Conservation (phyloP, 1,284 basidiomycete species). For the Cryptococcus deneoformans region DNA sequence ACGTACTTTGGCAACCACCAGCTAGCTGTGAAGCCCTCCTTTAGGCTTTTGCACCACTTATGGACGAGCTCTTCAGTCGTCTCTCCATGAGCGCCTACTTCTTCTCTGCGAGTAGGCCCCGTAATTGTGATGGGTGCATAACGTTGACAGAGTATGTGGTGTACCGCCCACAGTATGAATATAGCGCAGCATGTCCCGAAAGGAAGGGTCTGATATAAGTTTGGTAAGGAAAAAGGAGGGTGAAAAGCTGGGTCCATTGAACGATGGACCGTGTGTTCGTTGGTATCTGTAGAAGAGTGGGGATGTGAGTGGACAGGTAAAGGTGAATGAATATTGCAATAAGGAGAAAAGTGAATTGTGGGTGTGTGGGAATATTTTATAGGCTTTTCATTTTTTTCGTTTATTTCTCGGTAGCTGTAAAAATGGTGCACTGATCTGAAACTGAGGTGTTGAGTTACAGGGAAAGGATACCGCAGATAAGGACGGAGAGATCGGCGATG, state of each 20-base stretch:
- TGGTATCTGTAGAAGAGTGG: neutral
- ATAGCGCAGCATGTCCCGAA: neutral
- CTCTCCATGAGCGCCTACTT: conserved; percentile 6
- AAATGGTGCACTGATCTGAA: too few species aligned
- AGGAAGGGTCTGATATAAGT: neutral
- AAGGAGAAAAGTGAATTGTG: neutral
- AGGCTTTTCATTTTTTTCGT: too few species aligned
- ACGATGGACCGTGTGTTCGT: neutral
- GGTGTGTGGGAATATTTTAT: too few species aligned
- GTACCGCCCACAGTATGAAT: conserved; percentile 2
- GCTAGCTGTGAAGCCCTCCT: conserved; percentile 31
- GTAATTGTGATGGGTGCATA: conserved; percentile 7
- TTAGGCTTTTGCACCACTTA: conserved; percentile 25
- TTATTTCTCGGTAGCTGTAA: too few species aligned
- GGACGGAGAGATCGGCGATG: too few species aligned
- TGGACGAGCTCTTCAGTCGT: conserved; percentile 14
- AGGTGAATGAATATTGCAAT: neutral
- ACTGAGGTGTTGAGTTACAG: too few species aligned
- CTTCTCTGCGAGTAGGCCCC: neutral
- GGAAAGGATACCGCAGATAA: too few species aligned
- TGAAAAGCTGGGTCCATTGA: conserved; percentile 6
- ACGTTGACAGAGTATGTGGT: conserved; percentile 3
- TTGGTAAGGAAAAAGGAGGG: neutral
- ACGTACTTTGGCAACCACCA: conserved; percentile 36
- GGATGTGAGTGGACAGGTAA: neutral